Evolutionary conservation across 257 asterid species (phyloP), one percentile per base, ranked within the genome.

Genomic region (Przewalskia tangutica): DNA sequence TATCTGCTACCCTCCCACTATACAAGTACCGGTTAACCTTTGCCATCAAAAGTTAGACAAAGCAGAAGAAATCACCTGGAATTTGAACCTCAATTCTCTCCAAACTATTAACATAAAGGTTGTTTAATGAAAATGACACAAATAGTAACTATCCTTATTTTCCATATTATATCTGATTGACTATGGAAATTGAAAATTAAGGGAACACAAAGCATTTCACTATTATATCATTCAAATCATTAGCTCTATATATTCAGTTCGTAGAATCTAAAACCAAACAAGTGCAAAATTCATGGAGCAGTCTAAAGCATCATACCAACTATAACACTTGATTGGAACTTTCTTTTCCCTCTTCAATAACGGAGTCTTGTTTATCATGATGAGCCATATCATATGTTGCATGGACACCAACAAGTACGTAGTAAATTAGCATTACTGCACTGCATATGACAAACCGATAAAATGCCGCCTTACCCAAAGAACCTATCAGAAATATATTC

Each of bases 331-430:
- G 79, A 44, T 46, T 44, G 13, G 66, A 32, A 82, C 48, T 76
- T 10, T 40, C 83, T 12, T 65, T 84, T 8, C 88, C 96, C 44
- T 80, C 90, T 58, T 86, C 91, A 10, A 83, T 54, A 79, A 77
- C 81, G 53, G 51, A 17, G 14, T 79, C 86, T 42, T 81, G 77
- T 36, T 63, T 76, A 59, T 84, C 86, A 65, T 70, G 81, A 81
- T 90, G 97, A 56, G 95, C 96, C 86, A 91, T 82, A 82, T 95
- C 99, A 44, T 94, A 95, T 53, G 99, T 94, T 2, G 97, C 89
- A 83, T 95, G 99, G 62, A 95, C 98, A 1, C 98, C 98, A 32
- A 88, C 98, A 9, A 95, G 79, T 40, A 95, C 55, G 68, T 95
- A 95, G 92, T 95, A 95, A 64, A 93, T 80, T 23, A 93, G 50